Base-by-base conservation (phyloP, 1,284 basidiomycete species). In the Puccinia coronata region DNA sequence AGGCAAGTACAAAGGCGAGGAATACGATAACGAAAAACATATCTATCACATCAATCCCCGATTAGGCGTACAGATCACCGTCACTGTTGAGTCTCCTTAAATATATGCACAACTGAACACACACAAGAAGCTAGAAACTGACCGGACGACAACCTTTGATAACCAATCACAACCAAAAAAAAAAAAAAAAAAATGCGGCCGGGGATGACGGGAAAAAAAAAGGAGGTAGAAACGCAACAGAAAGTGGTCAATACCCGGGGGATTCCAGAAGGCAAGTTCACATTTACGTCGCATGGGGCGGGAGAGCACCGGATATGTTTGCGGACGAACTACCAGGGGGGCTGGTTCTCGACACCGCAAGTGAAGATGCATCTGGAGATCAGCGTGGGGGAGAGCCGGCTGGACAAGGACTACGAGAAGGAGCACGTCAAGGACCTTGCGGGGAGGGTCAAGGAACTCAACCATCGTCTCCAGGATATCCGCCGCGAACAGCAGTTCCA, bases 231-330 rank as follows among this genome's bases (percentile, higher is more conserved):
- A 43, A 74, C 28, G 47, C 34, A 70, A 36, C 70, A 80, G 36
- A 61, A 79, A 47, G 55, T 75, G 12, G 94, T 95, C 57, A 92
- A 92, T 84, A 95, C 95, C 2, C 91, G 91, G 23, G 97, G 96
- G 0, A 92, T 95, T 8, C 89, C 91, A 9, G 93, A 97, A 80
- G 93, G 96, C 70, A 91, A 91, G 83, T 99, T 99, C 87, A 98
- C 96, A 0, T 99, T 99, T 86, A 97, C 96, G 25, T 96, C 95
- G 1, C 94, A 98, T 87, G 94, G 96, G 83, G 90, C 95, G 80
- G 96, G 96, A 77, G 96, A 98, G 88, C 97, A 99, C 87, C 91
- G 93, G 80, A 97, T 99, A 86, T 99, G 97, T 86, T 90, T 99
- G 75, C 92, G 92, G 18, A 93, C 94, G 41, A 95, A 96, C 86